phyloP scores from a whole-genome alignment of 2,329 filamentous ascomycete species.

The Colletotrichum orchidophilum region DNA sequence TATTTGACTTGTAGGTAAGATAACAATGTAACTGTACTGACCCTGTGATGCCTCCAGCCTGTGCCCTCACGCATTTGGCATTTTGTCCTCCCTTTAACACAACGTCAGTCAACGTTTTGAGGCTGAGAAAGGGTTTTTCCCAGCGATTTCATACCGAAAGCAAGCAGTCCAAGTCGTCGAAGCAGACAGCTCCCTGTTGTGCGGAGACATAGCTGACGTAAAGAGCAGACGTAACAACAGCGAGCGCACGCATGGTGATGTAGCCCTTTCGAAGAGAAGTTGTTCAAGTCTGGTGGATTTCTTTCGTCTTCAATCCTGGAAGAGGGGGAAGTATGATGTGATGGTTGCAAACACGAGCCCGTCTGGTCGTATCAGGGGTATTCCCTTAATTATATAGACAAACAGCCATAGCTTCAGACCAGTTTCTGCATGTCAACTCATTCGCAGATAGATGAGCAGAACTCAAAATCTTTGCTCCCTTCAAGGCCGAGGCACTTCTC shows the following conservation, averaged over 20 bases:
- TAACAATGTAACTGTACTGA: background rate
- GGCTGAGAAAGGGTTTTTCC: no score
- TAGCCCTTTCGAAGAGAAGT: background rate
- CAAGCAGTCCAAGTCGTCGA: conserved; percentile 25
- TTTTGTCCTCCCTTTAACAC: conserved; percentile 8
- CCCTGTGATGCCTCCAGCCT: conserved; percentile 20
- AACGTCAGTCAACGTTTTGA: background rate
- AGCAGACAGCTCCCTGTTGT: conserved; percentile 23
- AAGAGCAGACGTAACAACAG: conserved; percentile 18
- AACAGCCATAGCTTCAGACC: background rate
- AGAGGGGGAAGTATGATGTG: background rate
- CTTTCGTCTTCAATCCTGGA: background rate
- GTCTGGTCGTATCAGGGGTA: background rate
- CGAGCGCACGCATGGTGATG: conserved; percentile 13
- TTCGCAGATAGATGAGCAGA: background rate
- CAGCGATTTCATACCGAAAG: conserved; percentile 1
- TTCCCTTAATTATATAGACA: conserved; percentile 13
- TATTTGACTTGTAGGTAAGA: background rate
- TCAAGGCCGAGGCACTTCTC: conserved; percentile 5
- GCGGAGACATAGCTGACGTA: conserved; percentile 22
- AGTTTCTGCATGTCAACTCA: background rate
- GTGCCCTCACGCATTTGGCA: conserved; percentile 27
- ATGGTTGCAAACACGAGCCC: background rate
- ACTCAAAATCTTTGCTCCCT: background rate
- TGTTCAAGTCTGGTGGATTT: background rate